Conservation (phyloP, 1,284 basidiomycete genomes). For the Pascua sp. region DNA sequence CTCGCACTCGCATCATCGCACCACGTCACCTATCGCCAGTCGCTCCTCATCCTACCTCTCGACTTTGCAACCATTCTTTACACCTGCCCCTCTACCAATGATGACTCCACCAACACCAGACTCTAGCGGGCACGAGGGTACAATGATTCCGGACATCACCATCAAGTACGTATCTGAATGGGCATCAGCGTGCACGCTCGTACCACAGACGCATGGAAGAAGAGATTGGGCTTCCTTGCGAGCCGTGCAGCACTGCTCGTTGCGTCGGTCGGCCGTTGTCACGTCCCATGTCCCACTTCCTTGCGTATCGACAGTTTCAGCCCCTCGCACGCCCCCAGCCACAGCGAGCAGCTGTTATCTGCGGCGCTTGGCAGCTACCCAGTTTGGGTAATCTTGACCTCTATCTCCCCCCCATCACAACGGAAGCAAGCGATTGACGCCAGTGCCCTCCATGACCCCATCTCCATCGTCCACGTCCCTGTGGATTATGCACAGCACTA, state of each 20-base stretch:
- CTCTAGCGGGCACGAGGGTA: not conserved
- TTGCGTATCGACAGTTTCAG: too few species aligned
- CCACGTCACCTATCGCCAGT: not conserved
- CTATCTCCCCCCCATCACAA: not conserved
- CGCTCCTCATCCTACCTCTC: not conserved
- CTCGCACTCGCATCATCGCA: not conserved
- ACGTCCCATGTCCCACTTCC: too few species aligned
- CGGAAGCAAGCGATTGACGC: not conserved
- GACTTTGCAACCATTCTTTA: not conserved
- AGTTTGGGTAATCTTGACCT: too few species aligned
- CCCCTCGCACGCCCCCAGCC: too few species aligned
- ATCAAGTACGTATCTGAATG: not conserved
- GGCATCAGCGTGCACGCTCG: too few species aligned
- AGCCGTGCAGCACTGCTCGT: too few species aligned
- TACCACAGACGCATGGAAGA: too few species aligned
- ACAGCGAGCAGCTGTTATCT: too few species aligned
- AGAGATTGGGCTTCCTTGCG: too few species aligned
- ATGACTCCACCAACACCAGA: not conserved
- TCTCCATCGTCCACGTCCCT: constrained; percentile 43
- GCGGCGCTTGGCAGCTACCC: too few species aligned
- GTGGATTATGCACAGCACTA: constrained; percentile 19
- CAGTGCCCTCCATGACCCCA: constrained; percentile 34
- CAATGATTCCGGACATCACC: not conserved
- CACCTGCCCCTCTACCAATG: not conserved
- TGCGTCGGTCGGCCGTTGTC: too few species aligned